Base-by-base conservation (phyloP, 2,329 filamentous ascomycete species). In the Endoconidiophora polonica region DNA sequence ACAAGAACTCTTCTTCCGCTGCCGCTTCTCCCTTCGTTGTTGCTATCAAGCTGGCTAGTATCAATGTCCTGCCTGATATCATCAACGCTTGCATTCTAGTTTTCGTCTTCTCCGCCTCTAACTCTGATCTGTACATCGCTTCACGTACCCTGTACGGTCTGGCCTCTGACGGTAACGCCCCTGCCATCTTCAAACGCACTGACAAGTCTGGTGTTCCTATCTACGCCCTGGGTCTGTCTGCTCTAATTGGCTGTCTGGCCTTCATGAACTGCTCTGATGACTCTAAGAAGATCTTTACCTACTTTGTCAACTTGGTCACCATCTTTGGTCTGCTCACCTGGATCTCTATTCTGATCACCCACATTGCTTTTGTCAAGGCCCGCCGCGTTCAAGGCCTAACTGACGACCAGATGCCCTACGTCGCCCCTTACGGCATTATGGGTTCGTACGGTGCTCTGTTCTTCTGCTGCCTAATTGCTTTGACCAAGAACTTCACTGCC, bases 401-500 rank as follows among this genome's bases (percentile, higher is more conserved):
- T 9, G 61, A 79, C 59, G 64, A 66, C 10, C 63, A 66, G 41
- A 66, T 83, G 54, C 73, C 77, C 1, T 87, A 81, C 61, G 70
- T 70, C 14, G 81, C 84, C 0, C 85, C 85, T 0, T 71, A 88
- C 14, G 83, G 85, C n/a, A 65, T 77, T 37, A 73, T 62, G 54
- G 86, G 85, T 9, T 86, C 80, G 0, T 77, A 77, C 59, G 67
- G 68, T 53, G 81, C 81, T 0, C 70, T 91, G 2, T 67, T 70
- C 59, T 79, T 86, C 65, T 86, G 82, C 65, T 70, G 73, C 59
- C 60, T 91, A 33, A 83, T 91, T 54, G 75, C 81, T 1, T 60
- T 93, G 47, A 90, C 85, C 59, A 93, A 91, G 73, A 88, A 86
- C 70, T 91, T 78, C 64, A 71, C 75, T 50, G 79, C 82, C 53